Percentiles rank a stretch among this genome's conserved stretches.
Evolutionary conservation across 805 yeast species (phyloP).

Genomic region (Starmerella tilneyi): DNA sequence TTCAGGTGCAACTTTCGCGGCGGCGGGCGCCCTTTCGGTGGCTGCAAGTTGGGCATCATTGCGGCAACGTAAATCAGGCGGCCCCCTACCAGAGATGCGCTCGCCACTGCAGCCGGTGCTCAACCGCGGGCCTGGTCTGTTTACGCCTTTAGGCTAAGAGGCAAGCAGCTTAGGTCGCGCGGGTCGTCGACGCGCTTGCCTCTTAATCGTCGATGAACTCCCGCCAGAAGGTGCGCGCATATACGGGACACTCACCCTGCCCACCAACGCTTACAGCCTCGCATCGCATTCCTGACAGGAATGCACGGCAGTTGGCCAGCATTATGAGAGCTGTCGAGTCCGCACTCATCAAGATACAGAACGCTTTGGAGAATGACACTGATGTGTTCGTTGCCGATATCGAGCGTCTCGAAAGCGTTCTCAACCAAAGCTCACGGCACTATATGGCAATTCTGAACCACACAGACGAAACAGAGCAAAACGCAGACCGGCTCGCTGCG

Average conservation of each 20-base stretch:
- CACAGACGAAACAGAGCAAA: constrained; percentile 21
- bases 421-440: constrained; percentile 12
- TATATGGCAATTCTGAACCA: constrained; percentile 21
- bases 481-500: constrained; percentile 24
- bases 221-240: too few relatives aligned
- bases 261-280: too few relatives aligned
- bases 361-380: constrained; percentile 19
- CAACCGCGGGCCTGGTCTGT: too few relatives aligned
- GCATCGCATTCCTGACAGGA: neutral
- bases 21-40: constrained; percentile 21
- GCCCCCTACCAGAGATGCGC: too few relatives aligned
- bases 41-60: constrained; percentile 23
- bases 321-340: constrained; percentile 12
- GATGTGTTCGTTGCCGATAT: constrained; percentile 17
- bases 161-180: too few relatives aligned
- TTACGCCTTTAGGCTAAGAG: too few relatives aligned
- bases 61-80: neutral
- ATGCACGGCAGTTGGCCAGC: neutral
- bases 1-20: constrained; percentile 20
- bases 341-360: constrained; percentile 16
- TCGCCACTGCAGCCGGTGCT: too few relatives aligned
- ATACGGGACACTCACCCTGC: too few relatives aligned
- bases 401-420: constrained; percentile 19
- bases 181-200: too few relatives aligned
- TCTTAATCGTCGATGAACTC: too few relatives aligned